Evolutionary conservation across 2,329 filamentous ascomycete species (phyloP), one percentile per base, ranked within the genome.

Genomic region (Aspergillus viridinutans): DNA sequence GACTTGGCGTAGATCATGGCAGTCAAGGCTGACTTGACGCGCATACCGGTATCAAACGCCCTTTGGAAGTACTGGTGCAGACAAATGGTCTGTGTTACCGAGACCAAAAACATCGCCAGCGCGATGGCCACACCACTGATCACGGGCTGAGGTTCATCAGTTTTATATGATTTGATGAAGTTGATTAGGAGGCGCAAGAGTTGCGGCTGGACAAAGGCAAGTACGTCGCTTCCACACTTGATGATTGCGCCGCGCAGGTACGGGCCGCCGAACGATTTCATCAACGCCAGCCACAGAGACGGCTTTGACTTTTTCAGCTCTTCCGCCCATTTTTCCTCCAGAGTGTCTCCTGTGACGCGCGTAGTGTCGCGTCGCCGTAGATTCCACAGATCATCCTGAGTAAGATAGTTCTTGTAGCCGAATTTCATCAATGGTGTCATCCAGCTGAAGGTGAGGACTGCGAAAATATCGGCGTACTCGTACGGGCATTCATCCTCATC

Each of bases 351-450:
- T 0, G 93, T 96, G 12, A 81, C 79, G 63, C 85, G 85, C 10
- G 93, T 96, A 35, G 88, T 88, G 70, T 97, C 93, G 58, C 83
- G 79, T 68, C 86, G 88, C 43, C 92, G 85, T 57, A 99, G 80
- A 59, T 91, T 93, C 95, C 95, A 99, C 25, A 99, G 82, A 73
- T 99, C 93, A 61, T 97, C 90, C 72, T 97, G 92, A 1, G 92
- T 96, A 60, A 99, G 80, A 72, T 86, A 99, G 58, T 92, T 85
- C 69, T 89, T 90, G 79, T 99, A 97, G 1, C 94, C 94, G 69
- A 88, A 88, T 70, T 87, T 92, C 94, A 99, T 99, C 84, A 99
- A 79, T 0, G 94, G 92, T 0, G 94, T 97, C 93, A 99, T 97
- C 94, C 94, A 99, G 54, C 89, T 88, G 74, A 99, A 99, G 0